A percentile compares a stretch with the other conserved stretches of the same genome.
These are phyloP conservation scores for Fraxinus latifolia DNA, from an alignment of 305 asterid genomes.

Conservation along the genomic window DNA sequence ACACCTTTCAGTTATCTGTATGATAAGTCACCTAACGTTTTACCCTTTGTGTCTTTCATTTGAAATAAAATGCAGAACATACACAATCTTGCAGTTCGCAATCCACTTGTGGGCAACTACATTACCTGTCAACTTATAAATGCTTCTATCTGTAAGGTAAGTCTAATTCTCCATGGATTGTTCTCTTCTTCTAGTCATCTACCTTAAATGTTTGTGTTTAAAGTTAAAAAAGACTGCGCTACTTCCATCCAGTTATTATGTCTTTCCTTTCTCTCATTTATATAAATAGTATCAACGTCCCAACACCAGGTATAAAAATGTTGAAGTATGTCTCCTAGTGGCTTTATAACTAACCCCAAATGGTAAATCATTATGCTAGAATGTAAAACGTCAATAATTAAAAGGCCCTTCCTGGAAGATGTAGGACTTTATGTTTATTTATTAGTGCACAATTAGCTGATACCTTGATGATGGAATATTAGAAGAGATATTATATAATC, in stretches of 20 bases:
- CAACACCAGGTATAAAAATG: neutral
- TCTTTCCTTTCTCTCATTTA: conserved; percentile 7
- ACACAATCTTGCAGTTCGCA: conserved; percentile 44
- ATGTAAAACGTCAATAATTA: neutral
- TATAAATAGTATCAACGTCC: neutral
- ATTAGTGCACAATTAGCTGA: conserved; percentile 11
- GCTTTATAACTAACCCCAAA: neutral
- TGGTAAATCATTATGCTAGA: neutral
- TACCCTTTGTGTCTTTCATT: conserved; percentile 25
- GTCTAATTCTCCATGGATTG: conserved; percentile 19
- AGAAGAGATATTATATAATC: neutral
- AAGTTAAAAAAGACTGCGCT: neutral
- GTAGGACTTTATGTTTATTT: conserved; percentile 5
- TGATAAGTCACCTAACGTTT: conserved; percentile 16
- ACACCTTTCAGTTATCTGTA: conserved; percentile 16
- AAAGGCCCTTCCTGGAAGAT: neutral
- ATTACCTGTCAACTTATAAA: conserved; percentile 49
- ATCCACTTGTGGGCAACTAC: conserved; percentile 38
- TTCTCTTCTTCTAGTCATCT: conserved; percentile 7
- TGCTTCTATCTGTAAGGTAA: conserved; percentile 73
- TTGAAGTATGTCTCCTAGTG: neutral
- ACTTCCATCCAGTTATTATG: neutral
- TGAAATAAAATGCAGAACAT: conserved; percentile 54
- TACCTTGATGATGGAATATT: neutral
- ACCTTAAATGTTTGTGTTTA: conserved; percentile 17